A percentile compares a stretch with the other conserved stretches of the same genome.
These are phyloP conservation scores for Phialophora verrucosa DNA, from an alignment of 2,329 filamentous ascomycete species.

Conservation along the genomic window DNA sequence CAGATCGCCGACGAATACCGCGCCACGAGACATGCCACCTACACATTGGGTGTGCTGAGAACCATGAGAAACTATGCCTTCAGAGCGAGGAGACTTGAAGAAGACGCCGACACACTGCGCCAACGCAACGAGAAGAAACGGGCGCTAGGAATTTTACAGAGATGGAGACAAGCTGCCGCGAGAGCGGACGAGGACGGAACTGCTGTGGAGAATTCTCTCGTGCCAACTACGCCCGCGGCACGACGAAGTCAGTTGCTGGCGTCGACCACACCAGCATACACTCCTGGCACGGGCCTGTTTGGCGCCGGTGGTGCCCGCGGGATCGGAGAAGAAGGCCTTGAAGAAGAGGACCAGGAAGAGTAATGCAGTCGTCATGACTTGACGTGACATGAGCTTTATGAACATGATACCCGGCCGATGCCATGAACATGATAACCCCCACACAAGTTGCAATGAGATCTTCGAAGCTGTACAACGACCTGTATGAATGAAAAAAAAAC, in stretches of 20 bases:
- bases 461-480: not conserved
- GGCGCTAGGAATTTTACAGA: slow-evolving; percentile 25
- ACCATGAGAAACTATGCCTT: slow-evolving; percentile 31
- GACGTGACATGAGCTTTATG: not conserved
- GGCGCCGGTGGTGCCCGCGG: not conserved
- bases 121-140: slow-evolving; percentile 33
- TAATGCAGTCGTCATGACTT: not conserved
- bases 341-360: slow-evolving; percentile 16
- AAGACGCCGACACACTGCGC: slow-evolving; percentile 30
- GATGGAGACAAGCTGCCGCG: slow-evolving; percentile 24
- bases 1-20: slow-evolving; percentile 32
- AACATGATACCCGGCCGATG: slow-evolving; percentile 2
- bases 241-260: slow-evolving; percentile 31
- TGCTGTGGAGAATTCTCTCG: slow-evolving; percentile 19
- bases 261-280: slow-evolving; percentile 34
- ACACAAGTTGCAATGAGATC: not conserved
- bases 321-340: slow-evolving; percentile 11
- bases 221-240: slow-evolving; percentile 32
- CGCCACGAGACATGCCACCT: slow-evolving; percentile 25
- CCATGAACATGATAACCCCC: not conserved
- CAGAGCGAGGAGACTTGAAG: slow-evolving; percentile 28
- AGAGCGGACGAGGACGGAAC: slow-evolving; percentile 12
- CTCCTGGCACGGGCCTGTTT: slow-evolving; percentile 29
- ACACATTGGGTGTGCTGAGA: slow-evolving; percentile 23
- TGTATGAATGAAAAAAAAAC: not conserved